Evolutionary conservation across 1,139 yeast species (phyloP).

Genomic region (Saccharomycopsis hybrid): DNA sequence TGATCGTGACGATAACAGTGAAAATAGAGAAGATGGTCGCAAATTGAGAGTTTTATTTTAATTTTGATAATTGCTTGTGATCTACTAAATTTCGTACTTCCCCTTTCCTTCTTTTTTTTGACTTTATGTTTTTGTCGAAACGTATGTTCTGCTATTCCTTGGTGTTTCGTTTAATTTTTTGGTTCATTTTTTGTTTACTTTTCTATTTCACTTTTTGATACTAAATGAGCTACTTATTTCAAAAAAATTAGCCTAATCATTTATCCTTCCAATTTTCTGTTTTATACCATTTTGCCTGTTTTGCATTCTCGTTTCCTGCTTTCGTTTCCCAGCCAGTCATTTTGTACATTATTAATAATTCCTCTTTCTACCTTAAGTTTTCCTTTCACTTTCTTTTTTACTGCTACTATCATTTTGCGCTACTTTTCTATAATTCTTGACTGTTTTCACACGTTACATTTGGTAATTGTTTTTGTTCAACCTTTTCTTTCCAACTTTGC

Average conservation of each 20-base stretch:
- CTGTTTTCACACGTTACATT: background rate
- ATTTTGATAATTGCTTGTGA: background rate
- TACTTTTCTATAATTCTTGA: background rate
- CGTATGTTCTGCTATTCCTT: too few species aligned
- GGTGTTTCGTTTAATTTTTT: too few species aligned
- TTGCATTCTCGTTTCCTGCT: too few species aligned
- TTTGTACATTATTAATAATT: background rate
- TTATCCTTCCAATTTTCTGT: too few species aligned
- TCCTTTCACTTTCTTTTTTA: background rate
- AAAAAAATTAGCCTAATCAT: too few species aligned
- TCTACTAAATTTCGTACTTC: background rate
- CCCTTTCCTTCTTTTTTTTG: background rate
- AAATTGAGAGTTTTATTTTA: slow-evolving; percentile 13
- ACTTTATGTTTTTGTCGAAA: too few species aligned
- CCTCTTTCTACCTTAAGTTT: background rate
- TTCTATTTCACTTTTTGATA: too few species aligned
- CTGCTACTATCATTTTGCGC: background rate
- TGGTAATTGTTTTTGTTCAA: background rate
- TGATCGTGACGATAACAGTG: background rate
- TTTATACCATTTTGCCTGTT: background rate
- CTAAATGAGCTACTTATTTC: too few species aligned
- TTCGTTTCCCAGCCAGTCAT: background rate
- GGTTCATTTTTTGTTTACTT: background rate
- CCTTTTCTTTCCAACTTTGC: background rate
- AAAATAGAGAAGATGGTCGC: too few species aligned